phyloP scores from a whole-genome alignment of 805 yeast genomes.

The Zygoascus tannicola region DNA sequence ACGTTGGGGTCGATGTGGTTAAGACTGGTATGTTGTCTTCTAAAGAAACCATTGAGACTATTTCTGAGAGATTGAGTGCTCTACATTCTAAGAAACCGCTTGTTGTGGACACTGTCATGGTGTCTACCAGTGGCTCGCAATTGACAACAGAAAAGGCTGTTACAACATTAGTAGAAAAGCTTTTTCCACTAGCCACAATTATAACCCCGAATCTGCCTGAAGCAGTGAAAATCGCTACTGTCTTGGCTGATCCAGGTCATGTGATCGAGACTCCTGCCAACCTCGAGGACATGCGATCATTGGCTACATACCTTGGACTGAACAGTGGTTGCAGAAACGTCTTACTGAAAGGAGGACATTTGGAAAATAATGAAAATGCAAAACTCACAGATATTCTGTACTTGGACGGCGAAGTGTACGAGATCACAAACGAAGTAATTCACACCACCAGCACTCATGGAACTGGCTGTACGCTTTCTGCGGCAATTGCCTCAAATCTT shows the following conservation, averaged over 20 bases:
- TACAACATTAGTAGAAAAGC: constrained; percentile 32
- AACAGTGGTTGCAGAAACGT: constrained; percentile 40
- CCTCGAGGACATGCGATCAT: constrained; percentile 33
- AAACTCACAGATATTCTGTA: constrained; percentile 22
- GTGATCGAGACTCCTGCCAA: background rate
- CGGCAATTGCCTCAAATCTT: constrained; percentile 67
- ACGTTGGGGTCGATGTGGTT: constrained; percentile 54
- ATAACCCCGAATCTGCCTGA: constrained; percentile 73
- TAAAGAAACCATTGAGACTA: constrained; percentile 40
- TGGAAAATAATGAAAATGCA: constrained; percentile 24
- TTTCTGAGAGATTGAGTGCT: constrained; percentile 31
- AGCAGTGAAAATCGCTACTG: constrained; percentile 36
- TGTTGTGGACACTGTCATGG: constrained; percentile 77
- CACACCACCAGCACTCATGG: constrained; percentile 64
- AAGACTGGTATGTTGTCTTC: constrained; percentile 72
- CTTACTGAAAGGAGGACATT: constrained; percentile 77
- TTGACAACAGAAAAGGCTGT: constrained; percentile 44
- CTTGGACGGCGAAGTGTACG: constrained; percentile 35
- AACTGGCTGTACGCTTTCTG: constrained; percentile 81
- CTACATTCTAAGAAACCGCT: constrained; percentile 30
- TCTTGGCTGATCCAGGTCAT: constrained; percentile 9
- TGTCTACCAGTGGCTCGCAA: constrained; percentile 65
- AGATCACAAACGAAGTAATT: constrained; percentile 40
- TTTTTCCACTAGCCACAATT: constrained; percentile 47
- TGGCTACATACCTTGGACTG: constrained; percentile 34